Evolutionary conservation across 2,329 filamentous ascomycete species (phyloP).

Genomic region (Nakataea oryzae): DNA sequence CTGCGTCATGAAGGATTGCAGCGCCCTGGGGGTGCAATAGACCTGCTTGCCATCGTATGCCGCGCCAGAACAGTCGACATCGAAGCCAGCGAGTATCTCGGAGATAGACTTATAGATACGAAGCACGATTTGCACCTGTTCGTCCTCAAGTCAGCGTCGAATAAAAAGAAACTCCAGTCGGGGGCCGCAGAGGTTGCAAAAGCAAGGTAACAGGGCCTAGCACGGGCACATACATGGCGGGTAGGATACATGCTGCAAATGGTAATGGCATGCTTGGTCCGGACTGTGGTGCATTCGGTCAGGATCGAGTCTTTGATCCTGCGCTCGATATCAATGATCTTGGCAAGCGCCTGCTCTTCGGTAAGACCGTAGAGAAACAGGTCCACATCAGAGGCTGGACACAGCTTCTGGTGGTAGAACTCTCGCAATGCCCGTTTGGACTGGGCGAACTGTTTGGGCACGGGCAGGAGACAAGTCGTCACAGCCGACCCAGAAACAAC

Average conservation of each 20-base stretch:
- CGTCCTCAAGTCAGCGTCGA: neutral
- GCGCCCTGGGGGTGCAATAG: slow-evolving; percentile 64
- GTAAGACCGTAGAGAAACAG: slow-evolving; percentile 74
- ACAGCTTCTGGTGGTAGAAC: slow-evolving; percentile 75
- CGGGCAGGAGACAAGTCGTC: slow-evolving; percentile 65
- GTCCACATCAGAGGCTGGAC: slow-evolving; percentile 78
- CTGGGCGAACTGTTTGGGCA: slow-evolving; percentile 48
- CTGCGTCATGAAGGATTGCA: slow-evolving; percentile 74
- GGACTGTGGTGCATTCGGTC: slow-evolving; percentile 72
- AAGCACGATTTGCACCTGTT: slow-evolving; percentile 57
- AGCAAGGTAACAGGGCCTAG: slow-evolving; percentile 37
- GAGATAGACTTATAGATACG: slow-evolving; percentile 76
- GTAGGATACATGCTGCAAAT: slow-evolving; percentile 75
- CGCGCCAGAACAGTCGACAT: slow-evolving; percentile 75
- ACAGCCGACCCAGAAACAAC: slow-evolving; percentile 75
- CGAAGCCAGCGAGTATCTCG: slow-evolving; percentile 80
- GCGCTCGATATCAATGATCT: slow-evolving; percentile 73
- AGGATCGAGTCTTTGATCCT: slow-evolving; percentile 68
- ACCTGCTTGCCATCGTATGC: slow-evolving; percentile 76
- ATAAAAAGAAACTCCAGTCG: slow-evolving; percentile 5
- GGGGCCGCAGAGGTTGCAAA: neutral
- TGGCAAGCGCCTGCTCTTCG: slow-evolving; percentile 68
- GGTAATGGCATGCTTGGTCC: slow-evolving; percentile 80
- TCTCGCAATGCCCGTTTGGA: slow-evolving; percentile 55
- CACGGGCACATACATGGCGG: slow-evolving; percentile 41